Percentiles rank a stretch among this genome's conserved stretches.
phyloP scores from a whole-genome alignment of 2,329 filamentous ascomycete species.

The Sporothrix schenckii region DNA sequence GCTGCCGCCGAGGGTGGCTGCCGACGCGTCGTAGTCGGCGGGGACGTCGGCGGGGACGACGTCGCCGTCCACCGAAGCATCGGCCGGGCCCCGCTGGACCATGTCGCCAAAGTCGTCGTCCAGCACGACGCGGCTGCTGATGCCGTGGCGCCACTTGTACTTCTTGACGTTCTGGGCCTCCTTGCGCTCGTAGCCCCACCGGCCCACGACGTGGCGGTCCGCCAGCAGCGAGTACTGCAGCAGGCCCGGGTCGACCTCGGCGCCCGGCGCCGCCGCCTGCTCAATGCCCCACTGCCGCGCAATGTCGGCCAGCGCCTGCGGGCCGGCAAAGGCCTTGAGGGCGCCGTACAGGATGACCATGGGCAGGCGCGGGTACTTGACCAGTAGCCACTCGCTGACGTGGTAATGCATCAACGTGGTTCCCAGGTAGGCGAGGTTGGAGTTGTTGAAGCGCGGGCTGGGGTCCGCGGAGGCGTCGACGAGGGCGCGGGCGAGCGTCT shows the following conservation, averaged over 20 bases:
- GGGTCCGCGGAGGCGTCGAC: conserved; percentile 83
- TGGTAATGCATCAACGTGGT: conserved; percentile 85
- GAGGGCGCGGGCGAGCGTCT: conserved; percentile 83
- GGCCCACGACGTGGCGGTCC: conserved; percentile 51
- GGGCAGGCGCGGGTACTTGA: conserved; percentile 87
- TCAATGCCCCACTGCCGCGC: conserved; percentile 91
- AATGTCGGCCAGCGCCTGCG: conserved; percentile 71
- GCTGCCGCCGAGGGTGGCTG: conserved; percentile 29
- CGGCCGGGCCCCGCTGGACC: conserved; percentile 25
- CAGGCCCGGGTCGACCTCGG: conserved; percentile 88
- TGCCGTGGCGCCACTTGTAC: conserved; percentile 65
- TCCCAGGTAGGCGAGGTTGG: conserved; percentile 78
- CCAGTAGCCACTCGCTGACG: conserved; percentile 82
- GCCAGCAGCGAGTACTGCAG: conserved; percentile 71
- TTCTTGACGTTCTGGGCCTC: conserved; percentile 52
- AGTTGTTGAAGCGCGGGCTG: conserved; percentile 83
- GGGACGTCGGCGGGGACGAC: conserved; percentile 32
- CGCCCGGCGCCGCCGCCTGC: conserved; percentile 78
- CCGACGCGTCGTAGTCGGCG: conserved; percentile 25
- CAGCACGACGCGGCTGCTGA: conserved; percentile 76
- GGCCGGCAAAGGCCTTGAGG: conserved; percentile 80
- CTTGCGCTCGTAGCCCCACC: conserved; percentile 56
- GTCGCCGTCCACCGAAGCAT: not conserved
- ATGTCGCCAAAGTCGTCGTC: conserved; percentile 83
- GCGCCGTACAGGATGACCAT: conserved; percentile 85